Base-by-base conservation (phyloP, 2,329 filamentous ascomycete genomes). In the Colletotrichum sp. region DNA sequence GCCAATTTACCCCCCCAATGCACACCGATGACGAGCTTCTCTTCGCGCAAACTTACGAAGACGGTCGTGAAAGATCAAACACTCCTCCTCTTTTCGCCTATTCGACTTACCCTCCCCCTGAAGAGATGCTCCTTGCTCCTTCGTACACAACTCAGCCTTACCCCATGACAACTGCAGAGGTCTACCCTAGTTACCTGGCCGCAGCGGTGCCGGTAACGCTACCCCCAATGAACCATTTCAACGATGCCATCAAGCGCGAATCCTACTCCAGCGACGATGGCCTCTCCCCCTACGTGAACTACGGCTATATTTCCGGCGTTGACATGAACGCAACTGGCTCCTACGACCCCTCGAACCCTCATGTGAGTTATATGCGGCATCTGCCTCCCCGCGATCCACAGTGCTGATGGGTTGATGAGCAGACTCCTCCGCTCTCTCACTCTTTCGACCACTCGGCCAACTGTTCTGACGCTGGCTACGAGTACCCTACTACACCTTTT, bases 381-480 rank as follows among this genome's bases (percentile, higher is more conserved):
- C 81, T 83, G 80, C 83, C 84, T 83, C 82, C 83, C 80, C 83
- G 84, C 84, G 84, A 85, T 81, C 80, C 83, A 82, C 83, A 83
- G 86, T 87, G 87, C 89, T 90, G 88, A 90, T 87, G 84, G 84
- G 83, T 85, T 80, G 75, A 73, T 81, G 84, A 79, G 80, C 87
- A 96, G 94, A 95, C 94, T 84, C 94, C 94, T 86, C 93, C 94
- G 82, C 91, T 95, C 80, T 94, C 93, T 81, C 93, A 94, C 83
- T 94, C 92, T 32, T 94, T 92, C 84, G 93, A 94, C 81, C 90
- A 92, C 83, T 95, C 93, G 69, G 87, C 90, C 77, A 89, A 87
- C 81, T 92, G 91, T 83, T 93, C 91, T 36, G 91, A 93, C 80
- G 86, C 89, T 77, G 89, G 90, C 74, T 92, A 90, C 82, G 90